A percentile compares a stretch with the other conserved stretches of the same genome.
Evolutionary conservation across 495 filamentous ascomycete genomes (phyloP).

Genomic region (Schizothecium vesticola): DNA sequence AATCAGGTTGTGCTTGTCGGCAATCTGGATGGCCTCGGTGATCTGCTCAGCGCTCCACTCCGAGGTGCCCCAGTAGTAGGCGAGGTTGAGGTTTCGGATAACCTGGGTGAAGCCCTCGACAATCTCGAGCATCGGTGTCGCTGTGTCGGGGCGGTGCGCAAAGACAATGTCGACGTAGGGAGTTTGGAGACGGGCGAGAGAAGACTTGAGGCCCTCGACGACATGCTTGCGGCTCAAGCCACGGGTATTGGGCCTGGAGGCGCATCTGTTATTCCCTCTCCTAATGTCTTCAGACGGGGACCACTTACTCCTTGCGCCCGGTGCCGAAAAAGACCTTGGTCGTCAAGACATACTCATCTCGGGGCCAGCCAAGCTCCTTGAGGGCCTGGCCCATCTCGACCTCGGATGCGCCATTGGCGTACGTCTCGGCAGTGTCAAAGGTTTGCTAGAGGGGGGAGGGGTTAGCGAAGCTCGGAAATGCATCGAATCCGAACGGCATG

Average conservation of each 20-base stretch:
- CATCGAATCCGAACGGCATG: background rate
- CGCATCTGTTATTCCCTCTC: background rate
- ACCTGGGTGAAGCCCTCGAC: constrained; percentile 80
- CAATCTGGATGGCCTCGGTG: constrained; percentile 65
- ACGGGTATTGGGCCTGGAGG: constrained; percentile 53
- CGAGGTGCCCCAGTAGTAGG: constrained; percentile 88
- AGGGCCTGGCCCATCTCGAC: constrained; percentile 68
- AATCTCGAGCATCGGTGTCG: constrained; percentile 81
- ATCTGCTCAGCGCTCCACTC: constrained; percentile 85
- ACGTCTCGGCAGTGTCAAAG: constrained; percentile 62
- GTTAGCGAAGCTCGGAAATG: background rate
- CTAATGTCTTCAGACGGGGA: background rate
- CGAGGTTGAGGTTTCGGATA: constrained; percentile 65
- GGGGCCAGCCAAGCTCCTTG: constrained; percentile 63
- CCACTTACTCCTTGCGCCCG: constrained; percentile 5
- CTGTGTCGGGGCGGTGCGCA: constrained; percentile 76
- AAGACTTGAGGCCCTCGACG: constrained; percentile 46
- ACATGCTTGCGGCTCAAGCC: constrained; percentile 78
- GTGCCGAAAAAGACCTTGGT: constrained; percentile 61
- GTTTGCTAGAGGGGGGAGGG: constrained; percentile 24
- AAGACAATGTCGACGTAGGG: constrained; percentile 78
- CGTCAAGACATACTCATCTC: constrained; percentile 76
- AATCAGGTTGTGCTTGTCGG: constrained; percentile 69
- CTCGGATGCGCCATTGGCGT: constrained; percentile 65
- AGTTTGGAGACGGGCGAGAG: constrained; percentile 63